Evolutionary conservation across 768 basidiomycete species (phyloP), one percentile per base, ranked within the genome.

Genomic region (Hebeloma cylindrosporum): DNA sequence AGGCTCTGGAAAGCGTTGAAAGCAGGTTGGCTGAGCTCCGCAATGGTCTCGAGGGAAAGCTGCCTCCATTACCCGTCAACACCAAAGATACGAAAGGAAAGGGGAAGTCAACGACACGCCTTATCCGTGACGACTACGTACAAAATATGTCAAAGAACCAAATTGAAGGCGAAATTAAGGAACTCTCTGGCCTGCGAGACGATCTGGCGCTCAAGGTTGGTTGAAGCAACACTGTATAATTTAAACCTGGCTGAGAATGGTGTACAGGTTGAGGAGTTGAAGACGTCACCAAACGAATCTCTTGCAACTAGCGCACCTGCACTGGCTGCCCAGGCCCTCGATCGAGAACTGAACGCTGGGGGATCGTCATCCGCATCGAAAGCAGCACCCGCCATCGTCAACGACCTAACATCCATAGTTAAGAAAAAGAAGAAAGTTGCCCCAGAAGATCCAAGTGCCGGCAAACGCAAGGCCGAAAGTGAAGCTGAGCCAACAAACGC

Each of bases 221-320:
- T 34, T 40, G 46, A 7, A 31, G 13, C n/a, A n/a, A 14, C 18
- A 4, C 23, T 32, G 17, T 9, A 2, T 14, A 23, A 5, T 26
- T 4, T 16, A 39, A 18, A 21, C 8, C 3, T 26, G 8, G 36
- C 7, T 29, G 30, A 10, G 41, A 13, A 4, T 33, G 13, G 5
- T 27, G 27, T 48, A 20, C 21, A 93, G 91, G 83, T 97, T 13
- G 94, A 96, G 40, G 94, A 97, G 56, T 73, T 96, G 23, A 94
- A 90, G 66, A 80, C 82, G 4, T 75, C 83, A 4, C 93, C 93
- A 0, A 80, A 78, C 37, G 78, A 89, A 11, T 60, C 70, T 6
- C 59, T 72, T 1, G 64, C 59, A 17, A 65, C 67, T 25, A 80
- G 81, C 26, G 88, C 86, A 1, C 85, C 86, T 2, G 84, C 75